A percentile compares a stretch with the other conserved stretches of the same genome.
Conservation (phyloP, 257 asterid species). For the Salvia hispanica region DNA sequence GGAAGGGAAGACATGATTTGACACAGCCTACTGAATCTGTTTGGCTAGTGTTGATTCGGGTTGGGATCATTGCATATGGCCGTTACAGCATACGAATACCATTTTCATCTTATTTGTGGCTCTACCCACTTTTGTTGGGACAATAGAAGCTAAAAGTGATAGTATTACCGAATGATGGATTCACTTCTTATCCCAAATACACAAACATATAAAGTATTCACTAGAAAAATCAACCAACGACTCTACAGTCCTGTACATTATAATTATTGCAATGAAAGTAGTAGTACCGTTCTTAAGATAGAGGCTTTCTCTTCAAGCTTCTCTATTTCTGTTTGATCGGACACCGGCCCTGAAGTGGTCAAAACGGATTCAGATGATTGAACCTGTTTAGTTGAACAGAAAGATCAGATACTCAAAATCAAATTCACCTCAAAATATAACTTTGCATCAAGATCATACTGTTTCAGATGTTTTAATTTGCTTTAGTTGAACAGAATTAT, state of each 20-base stretch:
- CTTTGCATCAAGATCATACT: no score
- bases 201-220: slow-evolving; percentile 12
- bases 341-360: slow-evolving; percentile 44
- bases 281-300: slow-evolving; percentile 59
- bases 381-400: slow-evolving; percentile 40
- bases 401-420: no score
- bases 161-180: no score
- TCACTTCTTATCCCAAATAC: background rate
- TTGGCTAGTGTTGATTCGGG: no score
- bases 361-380: slow-evolving; percentile 55
- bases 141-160: no score
- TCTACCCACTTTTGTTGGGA: no score
- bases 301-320: slow-evolving; percentile 4
- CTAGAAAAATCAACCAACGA: background rate
- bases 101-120: no score
- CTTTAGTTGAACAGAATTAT: slow-evolving; percentile 14
- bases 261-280: background rate
- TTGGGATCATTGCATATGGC: no score
- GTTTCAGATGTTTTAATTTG: slow-evolving; percentile 43
- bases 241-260: background rate
- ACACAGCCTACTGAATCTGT: no score
- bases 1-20: no score
- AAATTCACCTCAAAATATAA: no score
- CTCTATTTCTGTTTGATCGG: slow-evolving; percentile 36
- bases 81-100: no score